Percentiles rank a stretch among this genome's conserved stretches.
These are phyloP conservation scores for Dalechampia spathulata DNA, from an alignment of 441 rosid genomes.

Conservation along the genomic window DNA sequence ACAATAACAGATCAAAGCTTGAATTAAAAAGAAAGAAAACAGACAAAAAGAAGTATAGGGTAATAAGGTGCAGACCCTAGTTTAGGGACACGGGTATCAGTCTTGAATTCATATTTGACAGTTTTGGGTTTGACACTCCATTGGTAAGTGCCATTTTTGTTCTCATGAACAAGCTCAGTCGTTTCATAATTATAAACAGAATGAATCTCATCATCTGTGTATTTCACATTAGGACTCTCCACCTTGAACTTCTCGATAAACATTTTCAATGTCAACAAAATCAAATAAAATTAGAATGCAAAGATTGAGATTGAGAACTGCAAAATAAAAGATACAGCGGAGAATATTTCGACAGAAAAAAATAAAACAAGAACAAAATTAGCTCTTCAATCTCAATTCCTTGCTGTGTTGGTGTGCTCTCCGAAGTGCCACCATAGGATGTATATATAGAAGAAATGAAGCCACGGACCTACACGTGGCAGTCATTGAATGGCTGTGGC, in stretches of 20 bases:
- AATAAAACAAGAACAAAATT: too few relatives aligned
- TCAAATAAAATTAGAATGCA: background rate
- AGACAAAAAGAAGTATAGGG: background rate
- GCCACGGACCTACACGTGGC: slow-evolving; percentile 12
- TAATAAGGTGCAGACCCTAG: slow-evolving; percentile 47
- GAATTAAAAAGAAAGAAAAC: background rate
- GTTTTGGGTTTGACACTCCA: slow-evolving; percentile 87
- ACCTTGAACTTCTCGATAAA: slow-evolving; percentile 84
- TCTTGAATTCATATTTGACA: slow-evolving; percentile 85
- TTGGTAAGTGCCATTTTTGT: slow-evolving; percentile 59
- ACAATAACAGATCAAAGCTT: background rate
- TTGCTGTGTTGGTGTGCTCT: slow-evolving; percentile 4
- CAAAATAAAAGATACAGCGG: background rate
- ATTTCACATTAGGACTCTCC: slow-evolving; percentile 76
- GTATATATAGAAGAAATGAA: slow-evolving; percentile 23
- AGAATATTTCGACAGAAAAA: too few relatives aligned
- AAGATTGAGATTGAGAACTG: background rate
- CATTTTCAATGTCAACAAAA: slow-evolving; percentile 44
- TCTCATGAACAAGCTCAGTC: slow-evolving; percentile 88
- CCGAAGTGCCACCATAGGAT: background rate
- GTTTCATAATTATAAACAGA: slow-evolving; percentile 59
- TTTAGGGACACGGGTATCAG: slow-evolving; percentile 72
- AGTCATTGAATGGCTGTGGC: slow-evolving; percentile 9
- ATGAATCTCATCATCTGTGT: slow-evolving; percentile 52
- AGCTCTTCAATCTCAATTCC: background rate